These are phyloP conservation scores for Epicoccum sorghinum DNA, from an alignment of 2,329 filamentous ascomycete genomes.

Conservation along the genomic window DNA sequence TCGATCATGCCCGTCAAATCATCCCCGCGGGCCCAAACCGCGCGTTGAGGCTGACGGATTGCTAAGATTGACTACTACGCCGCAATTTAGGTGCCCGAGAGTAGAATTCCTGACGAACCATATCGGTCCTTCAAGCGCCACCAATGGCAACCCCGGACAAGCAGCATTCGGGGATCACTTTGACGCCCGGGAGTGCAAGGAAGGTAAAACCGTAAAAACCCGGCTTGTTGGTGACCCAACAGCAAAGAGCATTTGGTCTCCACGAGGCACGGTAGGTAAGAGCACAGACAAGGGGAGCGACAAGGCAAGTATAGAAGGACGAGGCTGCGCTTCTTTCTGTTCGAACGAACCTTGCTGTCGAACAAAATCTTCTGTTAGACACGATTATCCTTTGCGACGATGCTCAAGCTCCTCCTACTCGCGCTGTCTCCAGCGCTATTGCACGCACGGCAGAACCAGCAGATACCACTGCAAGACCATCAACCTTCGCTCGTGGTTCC, in stretches of 20 bases:
- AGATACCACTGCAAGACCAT: slow-evolving; percentile 8
- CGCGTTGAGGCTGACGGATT: slow-evolving; percentile 1
- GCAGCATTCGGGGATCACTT: slow-evolving; percentile 12
- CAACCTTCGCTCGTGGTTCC: neutral
- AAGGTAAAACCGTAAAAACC: neutral
- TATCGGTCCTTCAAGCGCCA: slow-evolving; percentile 10
- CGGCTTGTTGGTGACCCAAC: neutral
- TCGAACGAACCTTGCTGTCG: too few species aligned
- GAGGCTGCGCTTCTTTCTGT: neutral
- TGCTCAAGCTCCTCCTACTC: slow-evolving; percentile 2
- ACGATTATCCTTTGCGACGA: neutral
- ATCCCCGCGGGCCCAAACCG: neutral
- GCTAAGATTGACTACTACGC: slow-evolving; percentile 7
- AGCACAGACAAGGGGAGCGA: slow-evolving; percentile 11
- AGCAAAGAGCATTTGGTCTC: neutral
- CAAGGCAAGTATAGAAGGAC: neutral
- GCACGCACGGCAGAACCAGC: slow-evolving; percentile 10
- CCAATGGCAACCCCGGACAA: slow-evolving; percentile 1
- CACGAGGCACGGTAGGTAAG: slow-evolving; percentile 16
- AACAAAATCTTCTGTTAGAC: neutral
- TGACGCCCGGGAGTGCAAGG: slow-evolving; percentile 11
- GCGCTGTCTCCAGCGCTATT: neutral
- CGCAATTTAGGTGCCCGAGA: slow-evolving; percentile 12
- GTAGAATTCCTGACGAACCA: slow-evolving; percentile 11
- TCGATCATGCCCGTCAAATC: neutral